Evolutionary conservation across 2,329 filamentous ascomycete species (phyloP).

Genomic region (Curvularia hawaiiensis): DNA sequence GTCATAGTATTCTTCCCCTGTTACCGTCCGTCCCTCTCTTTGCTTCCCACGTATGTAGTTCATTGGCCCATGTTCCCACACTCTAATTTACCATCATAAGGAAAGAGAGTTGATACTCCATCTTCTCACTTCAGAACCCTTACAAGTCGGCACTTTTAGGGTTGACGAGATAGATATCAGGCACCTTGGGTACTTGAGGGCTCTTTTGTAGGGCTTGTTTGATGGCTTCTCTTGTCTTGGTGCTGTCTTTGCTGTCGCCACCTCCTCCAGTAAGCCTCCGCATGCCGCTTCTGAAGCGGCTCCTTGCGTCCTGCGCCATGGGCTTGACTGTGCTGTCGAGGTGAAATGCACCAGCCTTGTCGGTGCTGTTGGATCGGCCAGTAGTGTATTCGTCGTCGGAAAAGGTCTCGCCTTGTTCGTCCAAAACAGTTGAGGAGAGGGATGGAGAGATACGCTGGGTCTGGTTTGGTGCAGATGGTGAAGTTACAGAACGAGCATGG

Average conservation of each 20-base stretch:
- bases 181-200: constrained; percentile 56
- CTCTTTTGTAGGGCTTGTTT: constrained; percentile 47
- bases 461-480: constrained; percentile 64
- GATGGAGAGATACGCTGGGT: constrained; percentile 53
- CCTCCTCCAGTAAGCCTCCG: constrained; percentile 65
- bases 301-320: constrained; percentile 59
- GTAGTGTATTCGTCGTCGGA: constrained; percentile 75
- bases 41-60: background rate
- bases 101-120: background rate
- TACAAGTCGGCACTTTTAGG: constrained; percentile 45
- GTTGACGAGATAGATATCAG: constrained; percentile 50
- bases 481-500: constrained; percentile 84
- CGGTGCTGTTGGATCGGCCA: constrained; percentile 40
- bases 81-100: background rate
- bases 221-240: constrained; percentile 45
- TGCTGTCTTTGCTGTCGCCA: constrained; percentile 48
- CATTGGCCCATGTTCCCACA: background rate
- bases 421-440: constrained; percentile 70
- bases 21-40: background rate
- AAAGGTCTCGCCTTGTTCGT: constrained; percentile 75
- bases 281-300: constrained; percentile 60
- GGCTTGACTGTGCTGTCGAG: constrained; percentile 63
- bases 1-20: background rate
- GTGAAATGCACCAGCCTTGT: constrained; percentile 30
- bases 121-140: background rate